Conservation (phyloP, 306 rosid genomes). For the Glycine tomentella region DNA sequence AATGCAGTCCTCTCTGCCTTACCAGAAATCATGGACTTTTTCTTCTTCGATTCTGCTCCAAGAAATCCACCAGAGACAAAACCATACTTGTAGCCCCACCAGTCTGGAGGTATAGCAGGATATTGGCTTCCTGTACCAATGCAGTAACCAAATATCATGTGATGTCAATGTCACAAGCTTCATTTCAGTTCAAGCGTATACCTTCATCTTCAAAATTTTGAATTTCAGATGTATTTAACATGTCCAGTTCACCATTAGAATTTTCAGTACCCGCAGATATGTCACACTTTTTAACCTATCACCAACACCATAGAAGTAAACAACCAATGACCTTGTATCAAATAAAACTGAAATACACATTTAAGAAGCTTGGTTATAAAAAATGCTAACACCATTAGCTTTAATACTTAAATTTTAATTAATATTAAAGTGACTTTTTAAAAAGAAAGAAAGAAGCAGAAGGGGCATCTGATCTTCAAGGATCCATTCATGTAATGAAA, state of each 20-base stretch:
- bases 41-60: conserved; percentile 76
- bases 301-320: conserved; percentile 42
- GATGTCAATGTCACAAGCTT: conserved; percentile 7
- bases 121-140: conserved; percentile 55
- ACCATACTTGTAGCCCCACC: conserved; percentile 94
- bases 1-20: conserved; percentile 70
- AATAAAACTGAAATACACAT: not conserved
- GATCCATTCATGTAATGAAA: too few species aligned
- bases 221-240: conserved; percentile 51
- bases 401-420: not conserved
- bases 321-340: conserved; percentile 19
- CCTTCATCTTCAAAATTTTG: conserved; percentile 58
- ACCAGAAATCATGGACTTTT: conserved; percentile 42
- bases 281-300: conserved; percentile 76
- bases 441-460: not conserved
- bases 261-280: conserved; percentile 45
- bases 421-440: not conserved
- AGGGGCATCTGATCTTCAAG: not conserved
- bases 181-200: conserved; percentile 38
- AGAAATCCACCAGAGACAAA: conserved; percentile 89
- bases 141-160: conserved; percentile 18
- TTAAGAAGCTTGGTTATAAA: not conserved
- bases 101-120: conserved; percentile 61
- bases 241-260: conserved; percentile 55
- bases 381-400: conserved; percentile 23